Conservation (phyloP, 2,329 filamentous ascomycete species). For the Trichophyton simii region DNA sequence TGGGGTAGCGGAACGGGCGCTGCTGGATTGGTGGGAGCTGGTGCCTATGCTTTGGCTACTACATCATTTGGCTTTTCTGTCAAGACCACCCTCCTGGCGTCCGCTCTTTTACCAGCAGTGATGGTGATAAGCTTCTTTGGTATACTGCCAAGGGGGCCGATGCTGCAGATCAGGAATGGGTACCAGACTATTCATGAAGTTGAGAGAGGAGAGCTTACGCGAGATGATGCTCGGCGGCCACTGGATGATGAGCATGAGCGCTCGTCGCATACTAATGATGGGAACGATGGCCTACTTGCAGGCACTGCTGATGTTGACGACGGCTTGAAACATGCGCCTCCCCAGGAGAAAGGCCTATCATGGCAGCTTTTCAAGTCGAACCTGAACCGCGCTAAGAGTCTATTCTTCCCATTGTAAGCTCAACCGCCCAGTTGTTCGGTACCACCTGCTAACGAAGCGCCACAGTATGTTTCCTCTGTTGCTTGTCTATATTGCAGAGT, state of each 20-base stretch:
- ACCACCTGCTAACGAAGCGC: slow-evolving; percentile 1
- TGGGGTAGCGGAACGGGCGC: slow-evolving; percentile 91
- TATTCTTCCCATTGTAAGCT: slow-evolving; percentile 59
- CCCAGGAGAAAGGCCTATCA: slow-evolving; percentile 5
- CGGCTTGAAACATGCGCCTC: background rate
- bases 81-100: slow-evolving; percentile 58
- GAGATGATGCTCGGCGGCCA: slow-evolving; percentile 5
- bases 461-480: slow-evolving; percentile 73
- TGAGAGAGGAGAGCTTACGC: slow-evolving; percentile 19
- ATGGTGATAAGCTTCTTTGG: slow-evolving; percentile 79
- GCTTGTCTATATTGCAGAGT: slow-evolving; percentile 89
- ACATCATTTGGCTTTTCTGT: slow-evolving; percentile 67
- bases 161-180: slow-evolving; percentile 40
- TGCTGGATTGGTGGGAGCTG: slow-evolving; percentile 74
- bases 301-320: slow-evolving; percentile 9
- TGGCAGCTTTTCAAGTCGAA: slow-evolving; percentile 37
- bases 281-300: slow-evolving; percentile 23
- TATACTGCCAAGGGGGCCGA: slow-evolving; percentile 56
- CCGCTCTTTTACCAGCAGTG: slow-evolving; percentile 63
- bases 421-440: slow-evolving; percentile 5
- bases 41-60: slow-evolving; percentile 75
- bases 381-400: slow-evolving; percentile 51
- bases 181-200: slow-evolving; percentile 44
- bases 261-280: slow-evolving; percentile 18
- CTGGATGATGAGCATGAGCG: slow-evolving; percentile 29